A percentile compares a stretch with the other conserved stretches of the same genome.
Conservation (phyloP, 2,329 filamentous ascomycete species). For the Zymoseptoria tritici region DNA sequence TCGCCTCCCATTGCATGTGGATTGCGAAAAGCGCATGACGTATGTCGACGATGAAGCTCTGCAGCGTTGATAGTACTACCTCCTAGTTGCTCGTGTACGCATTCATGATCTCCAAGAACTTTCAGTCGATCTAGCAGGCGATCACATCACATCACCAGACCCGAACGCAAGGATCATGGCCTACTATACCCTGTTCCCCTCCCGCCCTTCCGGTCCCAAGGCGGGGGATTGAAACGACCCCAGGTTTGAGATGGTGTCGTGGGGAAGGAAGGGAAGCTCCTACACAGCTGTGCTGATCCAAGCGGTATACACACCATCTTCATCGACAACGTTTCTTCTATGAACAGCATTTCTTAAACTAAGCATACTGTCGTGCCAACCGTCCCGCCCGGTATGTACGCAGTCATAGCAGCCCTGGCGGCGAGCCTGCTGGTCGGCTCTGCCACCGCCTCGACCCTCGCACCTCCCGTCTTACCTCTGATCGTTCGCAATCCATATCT, state of each 20-base stretch:
- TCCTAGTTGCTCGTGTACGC: too few species aligned
- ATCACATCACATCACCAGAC: not conserved
- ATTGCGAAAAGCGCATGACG: too few species aligned
- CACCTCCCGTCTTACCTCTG: slow-evolving; percentile 46
- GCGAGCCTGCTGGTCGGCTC: slow-evolving; percentile 26
- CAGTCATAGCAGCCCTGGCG: slow-evolving; percentile 12
- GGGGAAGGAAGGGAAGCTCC: not conserved
- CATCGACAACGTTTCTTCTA: too few species aligned
- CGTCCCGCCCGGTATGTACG: slow-evolving; percentile 13
- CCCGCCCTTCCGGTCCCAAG: not conserved
- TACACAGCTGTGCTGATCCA: not conserved
- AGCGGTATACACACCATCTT: too few species aligned
- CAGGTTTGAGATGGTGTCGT: not conserved
- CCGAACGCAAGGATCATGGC: not conserved
- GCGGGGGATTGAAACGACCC: not conserved
- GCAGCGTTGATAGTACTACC: too few species aligned
- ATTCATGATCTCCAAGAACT: too few species aligned
- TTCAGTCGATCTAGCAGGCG: too few species aligned
- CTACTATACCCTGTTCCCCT: not conserved
- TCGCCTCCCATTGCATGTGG: too few species aligned
- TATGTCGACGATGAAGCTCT: too few species aligned
- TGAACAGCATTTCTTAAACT: too few species aligned
- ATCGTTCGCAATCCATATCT: slow-evolving; percentile 46
- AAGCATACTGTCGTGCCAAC: not conserved
- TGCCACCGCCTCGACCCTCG: slow-evolving; percentile 45